These are phyloP conservation scores for Incumbomyces delicatus DNA, from an alignment of 2,329 filamentous ascomycete genomes.

Conservation along the genomic window DNA sequence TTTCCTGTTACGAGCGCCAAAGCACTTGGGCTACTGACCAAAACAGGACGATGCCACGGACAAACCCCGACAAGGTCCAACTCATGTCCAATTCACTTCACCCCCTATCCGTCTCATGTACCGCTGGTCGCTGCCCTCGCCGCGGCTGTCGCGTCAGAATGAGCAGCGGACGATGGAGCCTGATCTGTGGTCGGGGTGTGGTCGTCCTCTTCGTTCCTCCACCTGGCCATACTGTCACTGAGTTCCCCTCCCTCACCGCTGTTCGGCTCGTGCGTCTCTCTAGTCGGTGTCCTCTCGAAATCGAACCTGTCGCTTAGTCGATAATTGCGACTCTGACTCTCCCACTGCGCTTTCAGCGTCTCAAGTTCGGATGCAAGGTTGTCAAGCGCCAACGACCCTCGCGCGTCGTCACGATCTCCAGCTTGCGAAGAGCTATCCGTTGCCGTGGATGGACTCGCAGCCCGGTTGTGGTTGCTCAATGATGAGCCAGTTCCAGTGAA, in stretches of 20 bases:
- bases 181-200: neutral
- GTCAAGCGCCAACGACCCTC: conserved; percentile 67
- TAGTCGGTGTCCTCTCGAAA: conserved; percentile 55
- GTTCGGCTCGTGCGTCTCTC: conserved; percentile 29
- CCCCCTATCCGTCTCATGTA: too few species aligned
- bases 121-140: too few species aligned
- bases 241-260: conserved; percentile 29
- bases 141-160: too few species aligned
- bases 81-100: too few species aligned
- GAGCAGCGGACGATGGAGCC: too few species aligned
- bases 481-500: neutral
- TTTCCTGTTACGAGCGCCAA: too few species aligned
- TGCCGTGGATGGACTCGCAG: conserved; percentile 5
- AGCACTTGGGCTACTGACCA: too few species aligned
- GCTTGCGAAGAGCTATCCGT: conserved; percentile 32
- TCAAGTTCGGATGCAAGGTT: conserved; percentile 88
- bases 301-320: conserved; percentile 83
- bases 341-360: conserved; percentile 82
- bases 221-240: conserved; percentile 66
- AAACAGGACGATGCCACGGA: too few species aligned
- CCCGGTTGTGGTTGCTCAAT: neutral
- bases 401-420: conserved; percentile 32
- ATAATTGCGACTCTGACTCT: conserved; percentile 91
- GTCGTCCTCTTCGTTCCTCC: conserved; percentile 66
- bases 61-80: too few species aligned